Conservation (phyloP, 805 yeast genomes). For the Blastobotrys parvus region DNA sequence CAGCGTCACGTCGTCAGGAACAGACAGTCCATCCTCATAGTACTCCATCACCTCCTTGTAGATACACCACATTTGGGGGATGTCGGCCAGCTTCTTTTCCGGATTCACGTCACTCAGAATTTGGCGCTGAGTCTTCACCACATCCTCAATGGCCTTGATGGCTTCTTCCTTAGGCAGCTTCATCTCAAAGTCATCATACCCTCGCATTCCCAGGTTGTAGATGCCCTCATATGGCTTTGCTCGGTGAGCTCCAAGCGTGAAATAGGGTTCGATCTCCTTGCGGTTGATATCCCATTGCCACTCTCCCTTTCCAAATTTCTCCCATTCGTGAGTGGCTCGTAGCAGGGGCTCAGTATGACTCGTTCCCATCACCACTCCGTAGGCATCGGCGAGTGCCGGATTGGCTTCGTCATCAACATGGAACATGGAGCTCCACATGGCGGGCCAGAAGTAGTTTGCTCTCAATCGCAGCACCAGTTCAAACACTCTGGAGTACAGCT, state of each 20-base stretch:
- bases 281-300: conserved; percentile 14
- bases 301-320: conserved; percentile 10
- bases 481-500: conserved; percentile 10
- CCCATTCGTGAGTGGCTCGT: conserved; percentile 15
- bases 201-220: conserved; percentile 14
- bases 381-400: conserved; percentile 13
- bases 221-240: conserved; percentile 11
- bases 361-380: conserved; percentile 15
- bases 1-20: conserved; percentile 19
- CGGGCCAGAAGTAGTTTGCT: conserved; percentile 14
- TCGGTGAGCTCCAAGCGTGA: conserved; percentile 10
- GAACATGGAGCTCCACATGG: conserved; percentile 15
- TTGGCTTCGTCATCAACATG: conserved; percentile 9
- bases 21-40: conserved; percentile 13
- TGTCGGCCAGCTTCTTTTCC: conserved; percentile 4
- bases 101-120: conserved; percentile 2
- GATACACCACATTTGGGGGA: conserved; percentile 17
- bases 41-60: conserved; percentile 15
- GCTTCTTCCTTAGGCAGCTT: conserved; percentile 10
- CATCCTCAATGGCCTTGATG: conserved; percentile 6
- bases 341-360: conserved; percentile 15
- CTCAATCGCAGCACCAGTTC: conserved; percentile 11
- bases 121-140: conserved; percentile 9
- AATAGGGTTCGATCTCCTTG: conserved; percentile 7
- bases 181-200: conserved; percentile 14